Evolutionary conservation across 2,329 filamentous ascomycete genomes (phyloP).

Genomic region (Epichloe scottii): DNA sequence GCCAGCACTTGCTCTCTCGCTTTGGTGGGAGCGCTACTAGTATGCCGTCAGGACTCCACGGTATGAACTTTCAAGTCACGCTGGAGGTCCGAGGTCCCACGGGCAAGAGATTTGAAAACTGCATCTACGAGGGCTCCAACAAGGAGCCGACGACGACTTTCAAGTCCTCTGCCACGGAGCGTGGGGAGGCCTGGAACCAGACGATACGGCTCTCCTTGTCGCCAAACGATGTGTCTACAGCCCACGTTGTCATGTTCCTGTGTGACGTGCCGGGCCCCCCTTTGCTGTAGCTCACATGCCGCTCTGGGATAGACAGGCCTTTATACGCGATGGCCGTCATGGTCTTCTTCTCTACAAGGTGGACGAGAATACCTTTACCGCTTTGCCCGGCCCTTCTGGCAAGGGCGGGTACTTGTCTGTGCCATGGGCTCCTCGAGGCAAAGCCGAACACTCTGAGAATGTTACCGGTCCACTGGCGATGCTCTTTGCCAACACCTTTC

Average conservation of each 20-base stretch:
- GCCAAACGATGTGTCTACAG: constrained; percentile 65
- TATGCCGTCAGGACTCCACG: constrained; percentile 46
- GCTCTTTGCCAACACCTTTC: constrained; percentile 68
- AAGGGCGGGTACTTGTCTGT: constrained; percentile 79
- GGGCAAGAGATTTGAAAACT: constrained; percentile 75
- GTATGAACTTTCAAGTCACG: constrained; percentile 73
- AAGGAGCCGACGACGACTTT: constrained; percentile 68
- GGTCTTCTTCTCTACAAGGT: constrained; percentile 76
- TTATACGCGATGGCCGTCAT: constrained; percentile 75
- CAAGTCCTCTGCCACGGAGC: constrained; percentile 70
- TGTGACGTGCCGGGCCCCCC: constrained; percentile 72
- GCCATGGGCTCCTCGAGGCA: constrained; percentile 62
- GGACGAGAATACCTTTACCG: constrained; percentile 74
- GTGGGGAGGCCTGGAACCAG: constrained; percentile 76
- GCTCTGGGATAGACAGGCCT: constrained; percentile 84
- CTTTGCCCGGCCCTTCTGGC: constrained; percentile 47
- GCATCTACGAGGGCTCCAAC: constrained; percentile 80
- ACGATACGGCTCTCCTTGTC: constrained; percentile 72
- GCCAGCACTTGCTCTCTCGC: constrained; percentile 58
- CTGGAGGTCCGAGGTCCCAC: constrained; percentile 71
- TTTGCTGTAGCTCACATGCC: constrained; percentile 91
- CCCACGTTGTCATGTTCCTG: constrained; percentile 82
- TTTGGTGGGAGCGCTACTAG: constrained; percentile 62
- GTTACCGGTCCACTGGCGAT: constrained; percentile 69
- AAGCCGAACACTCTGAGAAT: constrained; percentile 57